A percentile compares a stretch with the other conserved stretches of the same genome.
These are phyloP conservation scores for Parsonsia alboflavescens DNA, from an alignment of 257 asterid genomes.

Conservation along the genomic window DNA sequence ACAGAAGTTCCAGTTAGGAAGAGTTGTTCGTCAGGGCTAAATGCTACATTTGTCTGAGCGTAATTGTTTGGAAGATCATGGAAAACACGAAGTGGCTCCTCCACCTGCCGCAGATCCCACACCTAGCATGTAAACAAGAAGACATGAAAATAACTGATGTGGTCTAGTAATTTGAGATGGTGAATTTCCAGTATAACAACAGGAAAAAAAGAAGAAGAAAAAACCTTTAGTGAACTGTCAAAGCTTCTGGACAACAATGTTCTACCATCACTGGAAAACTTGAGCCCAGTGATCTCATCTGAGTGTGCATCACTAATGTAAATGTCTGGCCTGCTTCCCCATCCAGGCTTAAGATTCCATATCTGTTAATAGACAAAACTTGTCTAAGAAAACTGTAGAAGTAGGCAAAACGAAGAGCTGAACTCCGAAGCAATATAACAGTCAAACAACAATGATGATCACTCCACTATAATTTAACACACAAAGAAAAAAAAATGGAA, in stretches of 20 bases:
- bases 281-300: constrained; percentile 80
- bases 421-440: background rate
- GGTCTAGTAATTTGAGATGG: background rate
- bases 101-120: constrained; percentile 87
- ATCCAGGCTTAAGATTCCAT: constrained; percentile 94
- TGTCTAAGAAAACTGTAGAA: background rate
- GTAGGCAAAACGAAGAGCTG: background rate
- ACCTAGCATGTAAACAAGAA: constrained; percentile 40
- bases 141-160: background rate
- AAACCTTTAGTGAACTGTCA: constrained; percentile 86
- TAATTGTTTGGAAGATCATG: constrained; percentile 80
- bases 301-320: constrained; percentile 53
- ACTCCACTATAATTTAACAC: background rate
- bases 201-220: too few species aligned
- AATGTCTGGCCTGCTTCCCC: constrained; percentile 94
- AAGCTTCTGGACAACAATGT: constrained; percentile 79
- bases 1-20: constrained; percentile 86
- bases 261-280: constrained; percentile 82
- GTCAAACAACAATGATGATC: background rate
- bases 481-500: background rate
- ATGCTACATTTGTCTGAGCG: constrained; percentile 77
- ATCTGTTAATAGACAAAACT: constrained; percentile 38
- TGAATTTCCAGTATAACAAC: background rate
- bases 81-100: constrained; percentile 61
- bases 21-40: constrained; percentile 87